Evolutionary conservation across 345 rosid genomes (phyloP), one percentile per base, ranked within the genome.

Genomic region (Microthlaspi erraticum): DNA sequence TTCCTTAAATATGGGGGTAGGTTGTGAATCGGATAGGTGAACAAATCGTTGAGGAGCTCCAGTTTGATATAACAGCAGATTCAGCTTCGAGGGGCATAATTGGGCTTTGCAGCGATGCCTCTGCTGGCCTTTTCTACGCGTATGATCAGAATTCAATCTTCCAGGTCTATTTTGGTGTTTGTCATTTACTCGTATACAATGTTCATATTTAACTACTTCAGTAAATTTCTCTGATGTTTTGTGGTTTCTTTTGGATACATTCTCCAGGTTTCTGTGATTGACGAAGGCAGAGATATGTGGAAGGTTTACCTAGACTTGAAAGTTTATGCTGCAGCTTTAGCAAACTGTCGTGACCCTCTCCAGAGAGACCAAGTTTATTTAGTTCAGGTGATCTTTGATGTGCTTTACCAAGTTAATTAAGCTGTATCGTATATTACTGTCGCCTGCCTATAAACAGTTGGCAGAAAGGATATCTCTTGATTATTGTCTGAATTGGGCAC

Each of bases 231-330:
- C 19, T 46, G 31, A 51, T 59, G 39, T 44, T 53, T 42, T 64
- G n/a, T 43, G 13, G 63, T 49, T 51, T 58, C 63, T 44, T 59
- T 51, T 64, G 66, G 70, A 68, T 60, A 78, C 64, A 37, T 20
- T 43, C 74, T 77, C 2, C 75, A 94, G 99, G 97, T 94, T 41
- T 91, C 99, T 66, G 93, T 94, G 63, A 83, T 78, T 79, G 99
- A 94, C 19, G 99, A 94, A 87, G 90, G 88, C 59, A 86, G 96
- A 60, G 97, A 92, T 80, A 94, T 94, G 99, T 94, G 99, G 99
- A 94, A 88, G 88, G 97, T 94, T 63, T 87, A 94, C 81, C 85
- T 92, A 71, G 90, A 92, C 82, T 82, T 94, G 89, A 94, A 87
- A 77, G 97, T 83, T 68, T 94, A 85, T 82, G 92, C 97, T 82